Percentiles rank a stretch among this genome's conserved stretches.
These are phyloP conservation scores for Naganishia vaughanmartiniae DNA, from an alignment of 768 basidiomycete genomes.

Conservation along the genomic window DNA sequence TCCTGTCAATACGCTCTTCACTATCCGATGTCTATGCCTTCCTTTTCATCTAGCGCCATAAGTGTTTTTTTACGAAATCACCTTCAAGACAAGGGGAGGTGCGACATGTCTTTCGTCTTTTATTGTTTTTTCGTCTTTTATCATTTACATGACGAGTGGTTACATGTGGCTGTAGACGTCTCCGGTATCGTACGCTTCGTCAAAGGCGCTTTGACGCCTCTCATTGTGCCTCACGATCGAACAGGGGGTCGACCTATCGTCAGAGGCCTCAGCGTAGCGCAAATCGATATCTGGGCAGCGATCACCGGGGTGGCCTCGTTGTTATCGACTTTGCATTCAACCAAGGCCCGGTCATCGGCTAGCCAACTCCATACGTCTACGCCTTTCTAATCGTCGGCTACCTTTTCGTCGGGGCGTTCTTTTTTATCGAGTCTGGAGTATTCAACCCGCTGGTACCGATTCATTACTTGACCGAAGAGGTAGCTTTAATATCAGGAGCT, in stretches of 20 bases:
- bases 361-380: conserved; percentile 37
- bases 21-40: too few species aligned
- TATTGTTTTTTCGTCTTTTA: too few species aligned
- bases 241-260: conserved; percentile 28
- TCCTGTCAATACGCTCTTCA: too few species aligned
- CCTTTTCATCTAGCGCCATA: too few species aligned
- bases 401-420: conserved; percentile 29
- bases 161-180: too few species aligned
- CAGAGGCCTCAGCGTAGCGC: not conserved
- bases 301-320: conserved; percentile 36
- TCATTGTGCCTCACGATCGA: conserved; percentile 31
- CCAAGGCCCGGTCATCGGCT: conserved; percentile 38
- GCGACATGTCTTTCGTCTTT: too few species aligned
- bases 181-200: conserved; percentile 29
- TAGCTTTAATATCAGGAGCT: conserved; percentile 28
- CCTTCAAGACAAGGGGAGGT: too few species aligned
- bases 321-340: conserved; percentile 45
- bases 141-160: too few species aligned
- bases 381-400: conserved; percentile 37
- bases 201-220: conserved; percentile 28
- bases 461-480: conserved; percentile 32
- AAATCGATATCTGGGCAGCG: conserved; percentile 37
- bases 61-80: too few species aligned
- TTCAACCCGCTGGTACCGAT: conserved; percentile 36
- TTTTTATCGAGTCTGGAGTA: conserved; percentile 34